phyloP scores from a whole-genome alignment of 2,329 filamentous ascomycete genomes.

The Pseudonectria buxi region DNA sequence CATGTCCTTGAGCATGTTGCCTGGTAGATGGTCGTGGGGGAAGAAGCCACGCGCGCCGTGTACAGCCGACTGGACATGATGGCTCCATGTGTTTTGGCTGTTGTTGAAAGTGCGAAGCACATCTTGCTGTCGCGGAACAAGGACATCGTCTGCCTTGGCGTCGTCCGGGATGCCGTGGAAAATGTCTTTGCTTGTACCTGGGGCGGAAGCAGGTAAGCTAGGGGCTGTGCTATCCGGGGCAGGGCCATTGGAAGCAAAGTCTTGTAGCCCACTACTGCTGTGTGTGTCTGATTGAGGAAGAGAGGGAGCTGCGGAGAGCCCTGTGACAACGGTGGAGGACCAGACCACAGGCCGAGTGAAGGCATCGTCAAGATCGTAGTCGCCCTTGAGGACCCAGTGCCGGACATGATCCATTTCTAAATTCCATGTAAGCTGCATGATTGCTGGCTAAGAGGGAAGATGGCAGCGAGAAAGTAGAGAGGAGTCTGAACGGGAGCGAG shows the following conservation, averaged over 20 bases:
- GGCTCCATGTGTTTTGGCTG: constrained; percentile 16
- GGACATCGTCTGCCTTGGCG: too few relatives aligned
- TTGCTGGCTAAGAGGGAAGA: constrained; percentile 6
- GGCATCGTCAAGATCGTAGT: constrained; percentile 13
- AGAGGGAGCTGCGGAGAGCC: constrained; percentile 17
- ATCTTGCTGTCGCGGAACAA: too few relatives aligned
- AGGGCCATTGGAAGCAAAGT: constrained; percentile 6
- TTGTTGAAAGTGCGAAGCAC: constrained; percentile 11
- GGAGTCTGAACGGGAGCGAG: not conserved
- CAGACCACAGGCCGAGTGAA: constrained; percentile 17
- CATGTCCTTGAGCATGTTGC: constrained; percentile 21
- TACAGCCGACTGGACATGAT: constrained; percentile 12
- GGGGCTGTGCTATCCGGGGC: constrained; percentile 10
- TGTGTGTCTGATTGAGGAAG: constrained; percentile 12
- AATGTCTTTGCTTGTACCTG: too few relatives aligned
- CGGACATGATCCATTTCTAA: constrained; percentile 22
- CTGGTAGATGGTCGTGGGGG: constrained; percentile 14
- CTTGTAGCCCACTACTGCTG: constrained; percentile 5
- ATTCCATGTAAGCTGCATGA: constrained; percentile 23
- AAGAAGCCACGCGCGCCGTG: constrained; percentile 15
- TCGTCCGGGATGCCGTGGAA: too few relatives aligned
- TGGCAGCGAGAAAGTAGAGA: constrained; percentile 2
- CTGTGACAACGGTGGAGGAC: constrained; percentile 20
- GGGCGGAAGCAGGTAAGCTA: constrained; percentile 5
- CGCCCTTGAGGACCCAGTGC: constrained; percentile 21